These are phyloP conservation scores for Kewa caespitosa DNA, from an alignment of 179 eudicot species.

Conservation along the genomic window DNA sequence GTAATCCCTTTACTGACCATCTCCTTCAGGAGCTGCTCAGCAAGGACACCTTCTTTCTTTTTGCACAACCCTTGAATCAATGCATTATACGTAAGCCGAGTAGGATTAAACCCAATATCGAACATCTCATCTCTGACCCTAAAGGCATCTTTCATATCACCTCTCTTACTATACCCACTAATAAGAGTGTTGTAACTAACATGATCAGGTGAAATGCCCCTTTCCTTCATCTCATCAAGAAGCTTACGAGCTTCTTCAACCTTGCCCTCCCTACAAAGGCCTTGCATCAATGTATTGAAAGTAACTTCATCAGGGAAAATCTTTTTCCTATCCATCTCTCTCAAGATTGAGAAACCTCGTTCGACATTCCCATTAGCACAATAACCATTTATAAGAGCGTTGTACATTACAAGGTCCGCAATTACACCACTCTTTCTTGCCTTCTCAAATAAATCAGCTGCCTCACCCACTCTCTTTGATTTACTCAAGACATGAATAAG, in stretches of 20 bases:
- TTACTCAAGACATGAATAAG: constrained; percentile 63
- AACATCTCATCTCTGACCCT: constrained; percentile 70
- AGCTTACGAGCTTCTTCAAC: constrained; percentile 66
- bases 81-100: constrained; percentile 67
- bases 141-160: constrained; percentile 66
- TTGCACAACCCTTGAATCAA: constrained; percentile 72
- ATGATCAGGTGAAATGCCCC: constrained; percentile 68
- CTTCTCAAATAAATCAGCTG: constrained; percentile 53
- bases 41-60: constrained; percentile 45
- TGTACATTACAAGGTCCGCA: constrained; percentile 71
- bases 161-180: constrained; percentile 72
- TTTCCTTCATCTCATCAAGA: constrained; percentile 66
- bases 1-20: constrained; percentile 67
- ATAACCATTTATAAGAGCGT: constrained; percentile 66
- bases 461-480: constrained; percentile 58
- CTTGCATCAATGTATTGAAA: constrained; percentile 73
- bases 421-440: constrained; percentile 34
- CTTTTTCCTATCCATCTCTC: constrained; percentile 54
- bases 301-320: constrained; percentile 71
- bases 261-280: constrained; percentile 55
- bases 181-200: constrained; percentile 70
- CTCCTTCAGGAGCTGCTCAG: constrained; percentile 67
- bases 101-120: constrained; percentile 62
- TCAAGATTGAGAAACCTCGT: constrained; percentile 44
- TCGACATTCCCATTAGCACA: constrained; percentile 54